These are phyloP conservation scores for Cadophora sp. DNA, from an alignment of 2,329 filamentous ascomycete genomes.

Conservation along the genomic window DNA sequence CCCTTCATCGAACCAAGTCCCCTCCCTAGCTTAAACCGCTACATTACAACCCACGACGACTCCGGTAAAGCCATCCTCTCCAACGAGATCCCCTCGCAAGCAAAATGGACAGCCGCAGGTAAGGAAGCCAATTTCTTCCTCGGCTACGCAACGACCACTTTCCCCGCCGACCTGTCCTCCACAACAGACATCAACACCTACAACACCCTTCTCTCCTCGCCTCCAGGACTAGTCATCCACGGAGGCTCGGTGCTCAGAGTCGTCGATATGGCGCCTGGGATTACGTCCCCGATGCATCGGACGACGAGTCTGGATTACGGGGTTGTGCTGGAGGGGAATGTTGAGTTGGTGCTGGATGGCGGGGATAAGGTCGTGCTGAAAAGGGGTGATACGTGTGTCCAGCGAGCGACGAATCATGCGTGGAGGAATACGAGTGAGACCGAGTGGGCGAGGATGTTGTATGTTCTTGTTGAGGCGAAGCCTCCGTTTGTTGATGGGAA, in stretches of 20 bases:
- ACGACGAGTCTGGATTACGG: slow-evolving; percentile 52
- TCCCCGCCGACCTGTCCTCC: slow-evolving; percentile 32
- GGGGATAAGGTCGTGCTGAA: slow-evolving; percentile 49
- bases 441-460: slow-evolving; percentile 41
- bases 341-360: slow-evolving; percentile 50
- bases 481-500: slow-evolving; percentile 31
- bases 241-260: slow-evolving; percentile 37
- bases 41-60: slow-evolving; percentile 36
- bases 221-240: slow-evolving; percentile 33
- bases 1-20: slow-evolving; percentile 10
- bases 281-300: slow-evolving; percentile 50
- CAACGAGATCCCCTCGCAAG: slow-evolving; percentile 21
- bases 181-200: slow-evolving; percentile 34
- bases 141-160: slow-evolving; percentile 34
- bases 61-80: slow-evolving; percentile 37
- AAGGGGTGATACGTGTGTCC: slow-evolving; percentile 52
- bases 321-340: slow-evolving; percentile 50
- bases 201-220: slow-evolving; percentile 27
- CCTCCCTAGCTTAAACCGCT: slow-evolving; percentile 35
- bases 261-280: slow-evolving; percentile 38
- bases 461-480: slow-evolving; percentile 35
- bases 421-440: slow-evolving; percentile 46
- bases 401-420: slow-evolving; percentile 53
- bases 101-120: slow-evolving; percentile 31
- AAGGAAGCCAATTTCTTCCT: slow-evolving; percentile 38